Conservation (phyloP, 371 early-diverging fungal genomes). For the Batrachochytrium dendrobatidis region DNA sequence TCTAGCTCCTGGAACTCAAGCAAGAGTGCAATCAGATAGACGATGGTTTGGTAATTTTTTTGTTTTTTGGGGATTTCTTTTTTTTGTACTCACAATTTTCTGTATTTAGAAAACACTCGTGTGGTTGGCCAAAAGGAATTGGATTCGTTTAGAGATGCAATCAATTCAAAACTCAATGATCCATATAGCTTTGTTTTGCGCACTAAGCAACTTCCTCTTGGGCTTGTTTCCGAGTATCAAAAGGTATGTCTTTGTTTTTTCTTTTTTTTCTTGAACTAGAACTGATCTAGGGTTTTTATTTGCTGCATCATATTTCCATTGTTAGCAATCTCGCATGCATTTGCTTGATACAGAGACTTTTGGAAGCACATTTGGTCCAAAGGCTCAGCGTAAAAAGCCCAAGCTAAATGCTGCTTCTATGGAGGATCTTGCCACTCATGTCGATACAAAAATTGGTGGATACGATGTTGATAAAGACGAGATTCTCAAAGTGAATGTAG, state of each 20-base stretch:
- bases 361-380: slow-evolving; percentile 82
- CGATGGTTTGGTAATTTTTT: slow-evolving; percentile 87
- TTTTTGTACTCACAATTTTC: background rate
- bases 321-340: slow-evolving; percentile 62
- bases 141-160: slow-evolving; percentile 83
- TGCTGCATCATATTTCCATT: background rate
- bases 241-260: slow-evolving; percentile 44
- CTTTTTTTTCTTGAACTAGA: background rate
- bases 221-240: slow-evolving; percentile 77
- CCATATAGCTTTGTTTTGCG: slow-evolving; percentile 95
- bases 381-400: slow-evolving; percentile 91
- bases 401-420: slow-evolving; percentile 66
- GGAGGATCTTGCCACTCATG: slow-evolving; percentile 74
- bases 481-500: slow-evolving; percentile 61
- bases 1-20: slow-evolving; percentile 59
- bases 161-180: slow-evolving; percentile 80
- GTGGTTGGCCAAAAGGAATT: slow-evolving; percentile 90
- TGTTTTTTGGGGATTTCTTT: background rate
- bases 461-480: slow-evolving; percentile 72
- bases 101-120: slow-evolving; percentile 71
- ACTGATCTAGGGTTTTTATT: background rate
- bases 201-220: slow-evolving; percentile 96
- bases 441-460: slow-evolving; percentile 53
- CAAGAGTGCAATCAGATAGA: slow-evolving; percentile 87
- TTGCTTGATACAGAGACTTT: slow-evolving; percentile 92